Evolutionary conservation across 306 rosid genomes (phyloP).

Genomic region (Macrotyloma uniflorum): DNA sequence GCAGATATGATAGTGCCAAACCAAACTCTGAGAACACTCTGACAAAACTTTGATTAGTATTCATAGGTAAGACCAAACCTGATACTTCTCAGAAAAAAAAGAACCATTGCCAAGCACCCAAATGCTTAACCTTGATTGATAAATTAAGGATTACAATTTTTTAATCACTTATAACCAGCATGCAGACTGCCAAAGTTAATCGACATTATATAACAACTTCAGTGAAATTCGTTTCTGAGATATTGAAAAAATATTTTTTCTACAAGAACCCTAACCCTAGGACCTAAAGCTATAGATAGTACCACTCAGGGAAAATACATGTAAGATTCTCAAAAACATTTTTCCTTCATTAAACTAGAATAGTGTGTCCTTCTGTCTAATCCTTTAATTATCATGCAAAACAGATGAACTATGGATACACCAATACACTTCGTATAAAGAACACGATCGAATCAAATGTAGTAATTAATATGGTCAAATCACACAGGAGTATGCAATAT

Average conservation of each 20-base stretch:
- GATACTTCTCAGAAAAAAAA: background rate
- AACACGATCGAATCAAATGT: background rate
- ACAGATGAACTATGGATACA: background rate
- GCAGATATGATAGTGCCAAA: background rate
- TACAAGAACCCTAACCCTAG: conserved; percentile 81
- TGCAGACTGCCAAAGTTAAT: background rate
- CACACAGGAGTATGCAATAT: background rate
- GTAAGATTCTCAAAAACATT: background rate
- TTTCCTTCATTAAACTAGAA: background rate
- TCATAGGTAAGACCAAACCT: background rate
- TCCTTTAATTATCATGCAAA: background rate
- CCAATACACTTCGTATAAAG: background rate
- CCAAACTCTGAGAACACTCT: too few species aligned
- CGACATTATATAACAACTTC: background rate
- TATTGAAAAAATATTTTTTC: conserved; percentile 2
- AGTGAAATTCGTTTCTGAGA: background rate
- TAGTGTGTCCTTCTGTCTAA: background rate
- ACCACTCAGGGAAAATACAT: background rate
- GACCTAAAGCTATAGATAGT: background rate
- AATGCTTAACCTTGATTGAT: background rate
- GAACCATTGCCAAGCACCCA: background rate
- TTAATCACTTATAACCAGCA: background rate
- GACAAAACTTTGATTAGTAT: too few species aligned
- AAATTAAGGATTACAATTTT: background rate
- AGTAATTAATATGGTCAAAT: background rate